Evolutionary conservation across 1,284 basidiomycete species (phyloP).

Genomic region (Grifola frondosa): DNA sequence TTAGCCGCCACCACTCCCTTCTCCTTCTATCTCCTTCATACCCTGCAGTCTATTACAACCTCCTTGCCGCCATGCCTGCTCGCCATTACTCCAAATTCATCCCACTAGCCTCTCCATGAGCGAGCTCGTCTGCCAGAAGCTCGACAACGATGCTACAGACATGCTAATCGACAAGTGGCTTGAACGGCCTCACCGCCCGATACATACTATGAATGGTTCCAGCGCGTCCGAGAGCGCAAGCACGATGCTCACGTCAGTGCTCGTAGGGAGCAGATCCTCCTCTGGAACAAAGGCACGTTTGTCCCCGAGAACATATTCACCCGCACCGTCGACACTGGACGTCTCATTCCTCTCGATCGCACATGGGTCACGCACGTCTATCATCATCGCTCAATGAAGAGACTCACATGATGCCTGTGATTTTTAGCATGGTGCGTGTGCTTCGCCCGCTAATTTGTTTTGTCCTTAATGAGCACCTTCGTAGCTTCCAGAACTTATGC

Average conservation of each 20-base stretch:
- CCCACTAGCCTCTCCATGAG: conserved; percentile 64
- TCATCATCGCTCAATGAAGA: conserved; percentile 70
- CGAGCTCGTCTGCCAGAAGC: conserved; percentile 71
- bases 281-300: conserved; percentile 76
- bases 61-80: conserved; percentile 18
- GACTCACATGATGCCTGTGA: conserved; percentile 75
- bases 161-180: conserved; percentile 79
- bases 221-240: conserved; percentile 61
- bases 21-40: conserved; percentile 6
- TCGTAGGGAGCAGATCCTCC: conserved; percentile 55
- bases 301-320: conserved; percentile 75
- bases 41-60: conserved; percentile 5
- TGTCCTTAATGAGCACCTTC: too few species aligned
- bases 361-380: conserved; percentile 79
- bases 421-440: conserved; percentile 67
- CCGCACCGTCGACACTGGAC: conserved; percentile 70
- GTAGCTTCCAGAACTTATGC: conserved; percentile 73
- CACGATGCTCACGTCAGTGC: conserved; percentile 40
- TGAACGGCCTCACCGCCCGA: conserved; percentile 58
- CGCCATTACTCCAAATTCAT: conserved; percentile 62
- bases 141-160: conserved; percentile 71
- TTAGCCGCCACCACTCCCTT: conserved; percentile 8
- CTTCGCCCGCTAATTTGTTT: too few species aligned
- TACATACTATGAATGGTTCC: conserved; percentile 73
- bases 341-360: conserved; percentile 71